Conservation (phyloP, 1,284 basidiomycete genomes). For the Vanrija sp. region DNA sequence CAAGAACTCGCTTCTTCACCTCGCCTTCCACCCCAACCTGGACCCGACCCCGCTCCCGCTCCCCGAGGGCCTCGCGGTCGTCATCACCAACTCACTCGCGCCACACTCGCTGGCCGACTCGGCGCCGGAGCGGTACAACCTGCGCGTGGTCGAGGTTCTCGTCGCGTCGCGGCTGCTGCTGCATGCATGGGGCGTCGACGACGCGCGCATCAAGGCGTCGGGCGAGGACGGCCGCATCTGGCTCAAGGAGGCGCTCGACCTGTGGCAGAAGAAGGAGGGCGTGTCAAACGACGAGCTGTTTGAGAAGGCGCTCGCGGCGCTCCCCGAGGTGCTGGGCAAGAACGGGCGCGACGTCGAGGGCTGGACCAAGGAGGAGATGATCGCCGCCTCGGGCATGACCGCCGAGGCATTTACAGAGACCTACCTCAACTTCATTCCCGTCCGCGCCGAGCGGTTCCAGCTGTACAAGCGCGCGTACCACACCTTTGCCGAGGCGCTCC, state of each 20-base stretch:
- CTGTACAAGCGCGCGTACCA: conserved; percentile 73
- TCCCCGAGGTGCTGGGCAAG: conserved; percentile 18
- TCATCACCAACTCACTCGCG: conserved; percentile 78
- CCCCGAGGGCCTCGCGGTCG: conserved; percentile 55
- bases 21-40: conserved; percentile 75
- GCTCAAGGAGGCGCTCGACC: conserved; percentile 52
- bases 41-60: conserved; percentile 56
- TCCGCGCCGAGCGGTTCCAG: conserved; percentile 72
- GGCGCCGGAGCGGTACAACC: conserved; percentile 74
- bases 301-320: conserved; percentile 12
- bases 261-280: conserved; percentile 46
- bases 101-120: conserved; percentile 75
- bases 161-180: conserved; percentile 70
- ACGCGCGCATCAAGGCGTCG: not conserved
- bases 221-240: conserved; percentile 23
- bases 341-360: conserved; percentile 32
- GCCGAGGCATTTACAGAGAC: conserved; percentile 59
- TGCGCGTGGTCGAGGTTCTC: conserved; percentile 80
- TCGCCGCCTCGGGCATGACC: conserved; percentile 60
- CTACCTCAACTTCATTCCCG: conserved; percentile 68
- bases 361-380: conserved; percentile 62
- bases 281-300: conserved; percentile 36
- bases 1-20: conserved; percentile 67
- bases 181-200: conserved; percentile 55
- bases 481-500: conserved; percentile 70